phyloP scores from a whole-genome alignment of 768 basidiomycete genomes.

The Naganishia randhawae region DNA sequence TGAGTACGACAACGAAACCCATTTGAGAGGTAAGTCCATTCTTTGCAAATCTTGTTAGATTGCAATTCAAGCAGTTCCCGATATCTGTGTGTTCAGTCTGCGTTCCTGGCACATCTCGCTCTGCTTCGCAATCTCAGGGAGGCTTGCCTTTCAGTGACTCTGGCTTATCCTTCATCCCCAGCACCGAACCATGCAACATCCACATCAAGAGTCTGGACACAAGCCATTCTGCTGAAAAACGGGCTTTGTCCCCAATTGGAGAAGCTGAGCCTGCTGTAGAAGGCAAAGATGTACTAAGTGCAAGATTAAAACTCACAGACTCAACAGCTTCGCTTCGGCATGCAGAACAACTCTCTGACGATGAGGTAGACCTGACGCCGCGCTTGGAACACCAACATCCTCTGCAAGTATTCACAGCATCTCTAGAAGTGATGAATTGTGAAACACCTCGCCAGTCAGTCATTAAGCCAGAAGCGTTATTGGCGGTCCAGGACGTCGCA shows the following conservation, averaged over 20 bases:
- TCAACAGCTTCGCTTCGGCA: background rate
- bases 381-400: background rate
- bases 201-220: background rate
- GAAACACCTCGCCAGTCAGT: no score
- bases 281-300: background rate
- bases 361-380: background rate
- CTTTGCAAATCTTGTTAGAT: background rate
- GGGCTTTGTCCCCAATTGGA: background rate
- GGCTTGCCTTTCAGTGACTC: constrained; percentile 1
- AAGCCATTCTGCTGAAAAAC: background rate
- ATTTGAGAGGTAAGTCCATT: constrained; percentile 1
- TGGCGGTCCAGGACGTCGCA: background rate
- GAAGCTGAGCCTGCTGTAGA: background rate
- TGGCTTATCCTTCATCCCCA: background rate
- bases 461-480: no score
- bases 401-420: background rate
- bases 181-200: no score
- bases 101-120: background rate
- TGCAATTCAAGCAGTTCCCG: background rate
- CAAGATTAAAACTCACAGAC: background rate
- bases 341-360: background rate
- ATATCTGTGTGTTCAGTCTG: background rate
- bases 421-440: background rate
- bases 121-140: background rate
- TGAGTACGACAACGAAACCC: background rate